Conservation (phyloP, 441 rosid genomes). For the Mallotus repandus region DNA sequence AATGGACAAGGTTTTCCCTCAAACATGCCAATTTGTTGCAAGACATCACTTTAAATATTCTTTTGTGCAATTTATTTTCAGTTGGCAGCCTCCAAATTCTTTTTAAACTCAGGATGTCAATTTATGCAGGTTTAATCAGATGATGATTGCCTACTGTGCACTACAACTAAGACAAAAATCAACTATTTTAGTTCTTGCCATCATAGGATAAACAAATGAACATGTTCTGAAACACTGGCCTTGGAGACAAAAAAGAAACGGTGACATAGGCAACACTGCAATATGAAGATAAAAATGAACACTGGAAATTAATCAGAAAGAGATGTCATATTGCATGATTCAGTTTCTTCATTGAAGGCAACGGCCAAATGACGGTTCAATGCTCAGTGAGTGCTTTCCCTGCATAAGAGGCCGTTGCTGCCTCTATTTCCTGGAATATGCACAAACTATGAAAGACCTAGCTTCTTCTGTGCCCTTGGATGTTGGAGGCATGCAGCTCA, state of each 20-base stretch:
- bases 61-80: neutral
- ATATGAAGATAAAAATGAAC: neutral
- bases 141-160: neutral
- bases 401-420: neutral
- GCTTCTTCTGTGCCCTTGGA: neutral
- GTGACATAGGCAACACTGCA: neutral
- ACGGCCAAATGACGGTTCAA: neutral
- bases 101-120: neutral
- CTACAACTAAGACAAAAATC: neutral
- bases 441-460: neutral
- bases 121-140: conserved; percentile 7
- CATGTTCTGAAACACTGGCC: no score
- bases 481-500: neutral
- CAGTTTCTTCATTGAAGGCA: neutral
- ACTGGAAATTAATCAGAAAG: neutral
- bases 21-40: neutral
- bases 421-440: neutral
- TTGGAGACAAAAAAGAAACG: neutral
- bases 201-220: no score
- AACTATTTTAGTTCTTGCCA: no score
- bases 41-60: neutral
- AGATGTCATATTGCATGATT: neutral
- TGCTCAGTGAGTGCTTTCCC: neutral
- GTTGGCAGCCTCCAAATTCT: neutral
- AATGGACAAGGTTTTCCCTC: conserved; percentile 39